Percentiles rank a stretch among this genome's conserved stretches.
phyloP scores from a whole-genome alignment of 176 grass and related monocot genomes.

The Secale cereale region DNA sequence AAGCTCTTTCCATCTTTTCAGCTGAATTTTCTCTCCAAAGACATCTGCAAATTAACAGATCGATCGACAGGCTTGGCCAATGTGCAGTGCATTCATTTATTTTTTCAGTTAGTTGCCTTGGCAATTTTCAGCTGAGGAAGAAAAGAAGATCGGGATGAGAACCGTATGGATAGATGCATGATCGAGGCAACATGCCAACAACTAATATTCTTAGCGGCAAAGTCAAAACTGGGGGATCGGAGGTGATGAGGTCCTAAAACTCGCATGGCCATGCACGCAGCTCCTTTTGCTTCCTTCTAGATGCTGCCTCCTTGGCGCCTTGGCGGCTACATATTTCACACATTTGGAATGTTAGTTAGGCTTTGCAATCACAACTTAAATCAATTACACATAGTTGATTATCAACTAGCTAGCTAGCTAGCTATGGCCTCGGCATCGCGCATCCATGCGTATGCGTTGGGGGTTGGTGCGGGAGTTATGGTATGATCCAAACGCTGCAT shows the following conservation, averaged over 20 bases:
- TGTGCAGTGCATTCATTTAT: not conserved
- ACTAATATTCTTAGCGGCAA: constrained; percentile 23
- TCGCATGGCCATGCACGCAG: not conserved
- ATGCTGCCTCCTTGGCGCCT: not conserved
- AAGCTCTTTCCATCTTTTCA: not conserved
- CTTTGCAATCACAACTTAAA: not conserved
- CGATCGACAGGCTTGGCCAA: not conserved
- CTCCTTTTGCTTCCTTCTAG: not conserved
- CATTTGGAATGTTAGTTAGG: not conserved
- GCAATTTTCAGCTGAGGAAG: constrained; percentile 29
- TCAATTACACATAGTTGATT: not conserved
- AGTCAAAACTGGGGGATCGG: constrained; percentile 27
- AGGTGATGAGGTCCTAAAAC: not conserved
- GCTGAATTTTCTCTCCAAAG: constrained; percentile 21
- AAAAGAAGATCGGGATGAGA: not conserved
- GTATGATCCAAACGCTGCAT: not conserved
- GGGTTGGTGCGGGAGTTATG: constrained; percentile 16
- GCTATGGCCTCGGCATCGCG: not conserved
- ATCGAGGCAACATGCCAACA: constrained; percentile 30
- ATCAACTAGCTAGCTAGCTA: not conserved
- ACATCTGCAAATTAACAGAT: constrained; percentile 14
- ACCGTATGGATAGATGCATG: not conserved
- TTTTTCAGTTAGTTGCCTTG: constrained; percentile 14
- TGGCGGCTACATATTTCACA: not conserved
- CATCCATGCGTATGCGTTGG: not conserved